Evolutionary conservation across 768 basidiomycete species (phyloP), one percentile per base, ranked within the genome.

Genomic region (Hericium coralloides): DNA sequence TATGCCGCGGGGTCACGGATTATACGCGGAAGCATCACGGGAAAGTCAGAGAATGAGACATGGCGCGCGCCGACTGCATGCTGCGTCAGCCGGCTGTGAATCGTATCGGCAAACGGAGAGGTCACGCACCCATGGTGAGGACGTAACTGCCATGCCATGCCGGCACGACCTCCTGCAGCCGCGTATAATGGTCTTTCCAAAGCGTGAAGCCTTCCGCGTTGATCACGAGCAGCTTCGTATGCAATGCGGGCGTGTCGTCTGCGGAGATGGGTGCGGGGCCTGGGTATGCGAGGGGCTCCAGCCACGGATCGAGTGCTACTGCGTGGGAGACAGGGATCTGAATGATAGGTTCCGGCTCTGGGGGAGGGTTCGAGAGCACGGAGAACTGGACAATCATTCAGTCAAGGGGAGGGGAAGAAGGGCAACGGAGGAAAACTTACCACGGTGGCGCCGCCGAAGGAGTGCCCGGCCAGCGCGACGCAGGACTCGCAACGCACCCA

Each of bases 301-400:
- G 70, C 91, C 92, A 93, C 18, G 92, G 92, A 69, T 94, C 92
- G 17, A 90, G 76, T 20, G 86, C 74, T 20, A 93, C 65, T 9
- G 78, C 81, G 49, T 79, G 78, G 6, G 72, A 68, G 52, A 88
- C 70, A 0, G 84, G 84, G 55, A 92, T 73, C 31, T 31, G 31
- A 2, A 63, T 45, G 9, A 25, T 66, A 12, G 65, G 48, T 2
- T 68, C 68, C 25, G 67, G 66, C 3, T 58, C 55, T 1, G 78
- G 74, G 6, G 82, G 75, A 23, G 71, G 63, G 3, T 73, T 75
- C 22, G 84, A 82, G 12, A 87, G 70, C 9, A 86, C 66, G 10
- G 80, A 79, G 43, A 87, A 67, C 84, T 87, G 25, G 48, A 48
- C 39, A n/a, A 48, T 25, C 15, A 18, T 47, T 52, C 15, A 50